These are phyloP conservation scores for Amesomyces nigricolor DNA, from an alignment of 2,329 filamentous ascomycete genomes.

Conservation along the genomic window DNA sequence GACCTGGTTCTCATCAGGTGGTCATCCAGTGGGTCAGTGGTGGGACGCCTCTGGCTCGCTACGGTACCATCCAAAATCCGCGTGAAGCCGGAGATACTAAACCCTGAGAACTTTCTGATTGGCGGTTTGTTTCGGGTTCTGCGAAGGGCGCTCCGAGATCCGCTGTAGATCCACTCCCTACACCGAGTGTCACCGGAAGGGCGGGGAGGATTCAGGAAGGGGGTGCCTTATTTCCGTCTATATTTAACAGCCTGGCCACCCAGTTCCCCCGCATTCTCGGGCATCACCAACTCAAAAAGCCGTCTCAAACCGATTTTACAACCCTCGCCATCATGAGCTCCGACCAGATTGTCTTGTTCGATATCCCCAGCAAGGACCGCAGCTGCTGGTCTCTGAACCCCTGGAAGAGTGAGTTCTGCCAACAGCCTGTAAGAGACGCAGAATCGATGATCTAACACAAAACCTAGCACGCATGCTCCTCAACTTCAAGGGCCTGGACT, in stretches of 20 bases:
- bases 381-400: constrained; percentile 61
- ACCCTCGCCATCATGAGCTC: constrained; percentile 27
- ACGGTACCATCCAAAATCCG: too few species aligned
- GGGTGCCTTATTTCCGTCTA: background rate
- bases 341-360: constrained; percentile 50
- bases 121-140: too few species aligned
- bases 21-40: too few species aligned
- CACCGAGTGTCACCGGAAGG: background rate
- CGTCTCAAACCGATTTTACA: too few species aligned
- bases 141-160: too few species aligned
- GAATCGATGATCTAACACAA: constrained; percentile 5
- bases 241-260: too few species aligned
- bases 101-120: too few species aligned
- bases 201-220: background rate
- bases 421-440: too few species aligned
- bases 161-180: too few species aligned
- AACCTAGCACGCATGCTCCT: constrained; percentile 54
- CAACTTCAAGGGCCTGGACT: constrained; percentile 63
- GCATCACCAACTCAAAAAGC: background rate
- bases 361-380: constrained; percentile 52
- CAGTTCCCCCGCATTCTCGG: background rate
- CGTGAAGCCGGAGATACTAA: too few species aligned
- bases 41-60: too few species aligned
- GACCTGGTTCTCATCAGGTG: too few species aligned
- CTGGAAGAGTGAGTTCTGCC: constrained; percentile 55